A percentile compares a stretch with the other conserved stretches of the same genome.
Evolutionary conservation across 176 grass and related monocot genomes (phyloP).

Genomic region (Pontederia crassipes): DNA sequence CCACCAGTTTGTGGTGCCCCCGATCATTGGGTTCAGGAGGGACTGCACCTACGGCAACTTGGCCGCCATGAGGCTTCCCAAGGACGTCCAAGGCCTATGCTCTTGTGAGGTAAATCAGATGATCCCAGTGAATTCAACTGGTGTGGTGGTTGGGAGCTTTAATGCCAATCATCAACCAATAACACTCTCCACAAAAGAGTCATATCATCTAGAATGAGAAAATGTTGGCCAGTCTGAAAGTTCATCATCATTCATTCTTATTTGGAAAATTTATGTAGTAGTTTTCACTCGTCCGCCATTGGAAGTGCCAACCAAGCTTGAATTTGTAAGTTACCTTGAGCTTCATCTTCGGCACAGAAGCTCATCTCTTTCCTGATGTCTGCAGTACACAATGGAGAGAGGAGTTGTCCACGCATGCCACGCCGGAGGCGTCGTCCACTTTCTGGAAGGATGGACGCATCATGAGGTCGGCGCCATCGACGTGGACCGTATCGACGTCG

Average conservation of each 20-base stretch:
- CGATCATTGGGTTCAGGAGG: slow-evolving; percentile 3
- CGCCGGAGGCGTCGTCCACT: slow-evolving; percentile 14
- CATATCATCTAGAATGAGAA: too few relatives aligned
- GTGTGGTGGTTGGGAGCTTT: not conserved
- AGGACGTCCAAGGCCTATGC: slow-evolving; percentile 9
- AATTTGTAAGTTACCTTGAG: too few relatives aligned
- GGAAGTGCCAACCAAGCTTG: too few relatives aligned
- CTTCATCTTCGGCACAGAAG: too few relatives aligned
- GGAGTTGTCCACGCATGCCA: slow-evolving; percentile 13
- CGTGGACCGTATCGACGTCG: slow-evolving; percentile 6
- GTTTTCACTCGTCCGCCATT: too few relatives aligned
- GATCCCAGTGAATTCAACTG: not conserved
- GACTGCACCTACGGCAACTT: slow-evolving; percentile 14
- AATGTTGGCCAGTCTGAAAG: too few relatives aligned
- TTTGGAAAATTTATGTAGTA: too few relatives aligned
- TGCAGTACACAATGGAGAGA: slow-evolving; percentile 10
- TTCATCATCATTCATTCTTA: too few relatives aligned
- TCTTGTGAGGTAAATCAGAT: not conserved
- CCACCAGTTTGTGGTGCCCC: slow-evolving; percentile 18
- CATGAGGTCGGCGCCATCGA: slow-evolving; percentile 15
- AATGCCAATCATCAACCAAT: too few relatives aligned
- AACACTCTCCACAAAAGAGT: too few relatives aligned
- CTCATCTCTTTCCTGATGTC: too few relatives aligned
- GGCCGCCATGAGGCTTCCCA: slow-evolving; percentile 14
- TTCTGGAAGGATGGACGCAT: slow-evolving; percentile 5